phyloP scores from a whole-genome alignment of 805 yeast genomes.

The Candida nanaspora region DNA sequence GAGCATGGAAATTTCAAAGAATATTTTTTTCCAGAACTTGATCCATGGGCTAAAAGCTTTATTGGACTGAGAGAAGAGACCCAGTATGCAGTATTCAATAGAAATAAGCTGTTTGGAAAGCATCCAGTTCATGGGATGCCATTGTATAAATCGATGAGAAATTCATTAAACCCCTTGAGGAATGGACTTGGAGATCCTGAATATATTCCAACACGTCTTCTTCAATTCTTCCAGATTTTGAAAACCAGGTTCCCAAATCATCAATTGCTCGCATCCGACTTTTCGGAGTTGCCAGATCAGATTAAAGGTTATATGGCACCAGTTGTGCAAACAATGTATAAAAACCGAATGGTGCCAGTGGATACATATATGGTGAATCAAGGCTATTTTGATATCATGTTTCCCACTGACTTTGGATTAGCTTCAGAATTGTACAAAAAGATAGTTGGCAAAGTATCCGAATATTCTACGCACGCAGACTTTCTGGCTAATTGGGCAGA shows the following conservation, averaged over 20 bases:
- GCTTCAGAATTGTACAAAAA: slow-evolving; percentile 55
- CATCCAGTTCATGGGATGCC: slow-evolving; percentile 59
- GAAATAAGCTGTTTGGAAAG: slow-evolving; percentile 20
- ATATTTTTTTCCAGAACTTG: slow-evolving; percentile 57
- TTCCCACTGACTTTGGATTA: slow-evolving; percentile 69
- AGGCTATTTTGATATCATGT: slow-evolving; percentile 82
- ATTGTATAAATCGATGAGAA: slow-evolving; percentile 32
- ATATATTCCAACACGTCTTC: slow-evolving; percentile 70
- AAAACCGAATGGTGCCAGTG: slow-evolving; percentile 60
- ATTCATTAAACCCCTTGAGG: slow-evolving; percentile 55
- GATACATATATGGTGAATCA: slow-evolving; percentile 76
- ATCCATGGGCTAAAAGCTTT: slow-evolving; percentile 47
- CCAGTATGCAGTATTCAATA: slow-evolving; percentile 22
- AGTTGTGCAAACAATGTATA: slow-evolving; percentile 70
- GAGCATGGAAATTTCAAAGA: slow-evolving; percentile 70
- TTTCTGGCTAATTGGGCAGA: slow-evolving; percentile 71
- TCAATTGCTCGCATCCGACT: slow-evolving; percentile 67
- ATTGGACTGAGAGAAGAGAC: slow-evolving; percentile 49
- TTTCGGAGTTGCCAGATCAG: slow-evolving; percentile 42
- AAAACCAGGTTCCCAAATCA: slow-evolving; percentile 68
- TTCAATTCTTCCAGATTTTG: slow-evolving; percentile 58
- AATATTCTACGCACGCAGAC: slow-evolving; percentile 50
- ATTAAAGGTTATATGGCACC: slow-evolving; percentile 62
- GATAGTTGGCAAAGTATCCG: slow-evolving; percentile 53
- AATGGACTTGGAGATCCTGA: slow-evolving; percentile 67